These are phyloP conservation scores for Periconia digitata DNA, from an alignment of 2,329 filamentous ascomycete species.

Conservation along the genomic window DNA sequence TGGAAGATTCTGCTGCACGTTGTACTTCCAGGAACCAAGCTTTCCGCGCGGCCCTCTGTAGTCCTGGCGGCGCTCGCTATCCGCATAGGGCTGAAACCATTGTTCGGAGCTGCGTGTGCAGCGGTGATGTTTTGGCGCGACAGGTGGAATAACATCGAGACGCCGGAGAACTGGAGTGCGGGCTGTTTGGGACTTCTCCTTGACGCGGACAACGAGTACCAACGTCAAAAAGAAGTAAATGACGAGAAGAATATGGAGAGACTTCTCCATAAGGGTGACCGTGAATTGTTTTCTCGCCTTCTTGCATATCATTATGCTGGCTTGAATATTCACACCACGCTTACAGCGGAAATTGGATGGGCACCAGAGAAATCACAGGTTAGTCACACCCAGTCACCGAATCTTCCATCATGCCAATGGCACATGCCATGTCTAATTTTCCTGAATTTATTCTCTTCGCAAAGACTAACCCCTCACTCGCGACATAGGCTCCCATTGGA, in stretches of 20 bases:
- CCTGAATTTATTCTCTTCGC: no score
- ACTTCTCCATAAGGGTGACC: slow-evolving; percentile 43
- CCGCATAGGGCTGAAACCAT: slow-evolving; percentile 50
- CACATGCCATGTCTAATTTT: no score
- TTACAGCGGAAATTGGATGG: slow-evolving; percentile 51
- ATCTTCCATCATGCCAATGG: no score
- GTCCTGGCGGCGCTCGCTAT: slow-evolving; percentile 53
- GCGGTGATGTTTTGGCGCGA: slow-evolving; percentile 47
- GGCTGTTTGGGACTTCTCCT: slow-evolving; percentile 51
- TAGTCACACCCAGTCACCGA: neutral
- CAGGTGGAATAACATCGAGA: slow-evolving; percentile 52
- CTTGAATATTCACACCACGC: slow-evolving; percentile 50
- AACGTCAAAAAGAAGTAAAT: slow-evolving; percentile 6
- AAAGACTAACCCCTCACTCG: no score
- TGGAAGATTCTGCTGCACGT: slow-evolving; percentile 54
- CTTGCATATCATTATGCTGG: slow-evolving; percentile 52
- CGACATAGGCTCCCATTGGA: slow-evolving; percentile 47
- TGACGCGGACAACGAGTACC: slow-evolving; percentile 45
- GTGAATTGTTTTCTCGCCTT: slow-evolving; percentile 48
- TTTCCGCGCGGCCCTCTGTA: slow-evolving; percentile 49
- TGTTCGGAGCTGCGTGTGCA: slow-evolving; percentile 45
- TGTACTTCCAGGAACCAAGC: slow-evolving; percentile 53
- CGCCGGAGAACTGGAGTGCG: slow-evolving; percentile 55
- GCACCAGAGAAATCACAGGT: slow-evolving; percentile 49
- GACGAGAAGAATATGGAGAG: slow-evolving; percentile 11